Base-by-base conservation (phyloP, 108 stramenopile species). In the Ochromonas danica region DNA sequence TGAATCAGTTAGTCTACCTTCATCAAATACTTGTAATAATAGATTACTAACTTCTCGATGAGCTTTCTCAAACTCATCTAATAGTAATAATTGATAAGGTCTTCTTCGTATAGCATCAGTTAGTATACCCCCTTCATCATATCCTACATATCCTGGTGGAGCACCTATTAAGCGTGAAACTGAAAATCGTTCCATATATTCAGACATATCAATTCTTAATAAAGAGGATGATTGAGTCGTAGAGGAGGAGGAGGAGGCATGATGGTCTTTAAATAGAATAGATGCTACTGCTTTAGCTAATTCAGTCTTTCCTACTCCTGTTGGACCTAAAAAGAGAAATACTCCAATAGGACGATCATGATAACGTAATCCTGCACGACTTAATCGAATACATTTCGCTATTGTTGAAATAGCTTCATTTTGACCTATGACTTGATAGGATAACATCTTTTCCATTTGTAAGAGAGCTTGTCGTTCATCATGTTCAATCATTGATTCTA, bases 161-260 rank as follows among this genome's bases (percentile, higher is more conserved):
- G 67, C 67, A 14, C 67, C 67, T 14, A 70, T 70, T 70, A 70
- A 42, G 6, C 67, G 67, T 14, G 67, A 38, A 6, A 70, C 67
- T 6, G 6, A 35, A 41, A 57, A 60, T 33, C 38, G 3, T 36
- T 75, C 72, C 72, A 75, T 75, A 25, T 33, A 75, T 33, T 75
- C 72, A 41, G 72, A 75, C 72, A 75, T 75, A 33, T 75, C 72
- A 35, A 75, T 33, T 22, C 72, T 38, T 33, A 67, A 67, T 6
- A 67, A 67, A 33, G 33, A 36, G 22, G 45, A 51, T n/a, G n/a
- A n/a, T n/a, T n/a, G n/a, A n/a, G n/a, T n/a, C 14, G 45, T 51
- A 22, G 45, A 51, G 22, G 45, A 51, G 22, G 45, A 51, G 33
- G 10, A 14, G 67, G 40, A 14, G 10, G 36, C 39, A 22, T 10